A percentile compares a stretch with the other conserved stretches of the same genome.
Conservation (phyloP, 805 yeast species). For the Kodamaea restingae region DNA sequence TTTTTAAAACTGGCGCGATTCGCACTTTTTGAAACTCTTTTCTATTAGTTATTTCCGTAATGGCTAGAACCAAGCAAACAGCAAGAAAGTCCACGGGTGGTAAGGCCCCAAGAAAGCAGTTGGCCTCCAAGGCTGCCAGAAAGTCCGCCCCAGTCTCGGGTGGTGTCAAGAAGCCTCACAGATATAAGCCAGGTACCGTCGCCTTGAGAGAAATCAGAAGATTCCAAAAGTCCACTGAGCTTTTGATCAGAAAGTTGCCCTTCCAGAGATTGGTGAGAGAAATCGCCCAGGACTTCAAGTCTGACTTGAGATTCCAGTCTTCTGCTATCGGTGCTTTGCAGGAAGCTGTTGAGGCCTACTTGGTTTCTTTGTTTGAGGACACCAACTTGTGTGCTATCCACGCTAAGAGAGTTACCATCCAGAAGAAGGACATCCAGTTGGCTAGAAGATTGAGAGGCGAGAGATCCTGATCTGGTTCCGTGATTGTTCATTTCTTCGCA, state of each 20-base stretch:
- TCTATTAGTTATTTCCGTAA: conserved; percentile 10
- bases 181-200: conserved; percentile 49
- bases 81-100: conserved; percentile 49
- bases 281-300: conserved; percentile 45
- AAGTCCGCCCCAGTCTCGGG: conserved; percentile 46
- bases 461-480: conserved; percentile 29
- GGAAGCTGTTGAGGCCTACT: conserved; percentile 46
- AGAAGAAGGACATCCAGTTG: conserved; percentile 46
- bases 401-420: conserved; percentile 47
- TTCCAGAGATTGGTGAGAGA: conserved; percentile 48
- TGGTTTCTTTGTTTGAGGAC: conserved; percentile 45
- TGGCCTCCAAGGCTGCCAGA: conserved; percentile 48
- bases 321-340: conserved; percentile 47
- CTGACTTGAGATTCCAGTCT: conserved; percentile 46
- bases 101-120: conserved; percentile 48
- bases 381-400: conserved; percentile 48
- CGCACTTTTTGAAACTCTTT: conserved; percentile 8
- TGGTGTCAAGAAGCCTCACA: conserved; percentile 48
- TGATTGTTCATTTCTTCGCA: conserved; percentile 6
- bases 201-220: conserved; percentile 48
- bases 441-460: conserved; percentile 50
- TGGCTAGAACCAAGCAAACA: conserved; percentile 48
- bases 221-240: conserved; percentile 45
- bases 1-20: conserved; percentile 6
- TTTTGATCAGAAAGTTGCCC: conserved; percentile 45